Evolutionary conservation across 2,329 filamentous ascomycete genomes (phyloP), one percentile per base, ranked within the genome.

Genomic region (Aspergillus sp.): DNA sequence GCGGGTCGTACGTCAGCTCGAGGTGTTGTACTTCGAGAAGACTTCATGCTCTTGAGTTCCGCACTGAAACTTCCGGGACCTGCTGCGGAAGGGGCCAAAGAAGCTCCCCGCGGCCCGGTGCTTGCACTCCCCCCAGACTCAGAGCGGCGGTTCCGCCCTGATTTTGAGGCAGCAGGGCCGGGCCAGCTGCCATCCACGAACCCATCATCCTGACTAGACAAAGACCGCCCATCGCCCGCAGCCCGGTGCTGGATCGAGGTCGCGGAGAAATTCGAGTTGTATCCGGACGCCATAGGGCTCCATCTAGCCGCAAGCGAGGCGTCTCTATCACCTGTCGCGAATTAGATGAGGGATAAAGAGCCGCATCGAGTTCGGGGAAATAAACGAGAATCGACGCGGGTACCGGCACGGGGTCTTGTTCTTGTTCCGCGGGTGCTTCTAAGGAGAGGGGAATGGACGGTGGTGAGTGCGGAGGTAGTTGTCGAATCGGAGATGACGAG

Each of bases 61-160:
- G 92, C 88, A 68, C 88, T 96, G 80, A 97, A 97, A 79, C 91
- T 96, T 44, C 93, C 93, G 3, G 84, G 85, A 1, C 88, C 88
- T 24, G 84, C 86, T 55, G 86, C 82, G 37, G 87, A 86, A 13
- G 89, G 85, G 60, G 87, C 88, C 68, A 92, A 82, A 49, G 89
- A 91, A 62, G 86, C 68, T 46, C 56, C 85, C 53, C 89, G 85
- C 17, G 87, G 84, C 49, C 82, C 85, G 72, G 86, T 89, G 56
- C 85, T 87, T 66, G 86, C 81, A 69, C 80, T 80, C 59, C 80
- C 76, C 55, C 80, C 78, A 42, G 85, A 85, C 47, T 81, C 73
- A n/a, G 84, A 84, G 51, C 84, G 80, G 61, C 77, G 69, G 65
- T 74, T 73, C 58, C 75, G 66, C 37, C 68, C 71, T 20, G 67